Evolutionary conservation across 805 yeast species (phyloP), one percentile per base, ranked within the genome.

Genomic region (Debaryomyces maramus): DNA sequence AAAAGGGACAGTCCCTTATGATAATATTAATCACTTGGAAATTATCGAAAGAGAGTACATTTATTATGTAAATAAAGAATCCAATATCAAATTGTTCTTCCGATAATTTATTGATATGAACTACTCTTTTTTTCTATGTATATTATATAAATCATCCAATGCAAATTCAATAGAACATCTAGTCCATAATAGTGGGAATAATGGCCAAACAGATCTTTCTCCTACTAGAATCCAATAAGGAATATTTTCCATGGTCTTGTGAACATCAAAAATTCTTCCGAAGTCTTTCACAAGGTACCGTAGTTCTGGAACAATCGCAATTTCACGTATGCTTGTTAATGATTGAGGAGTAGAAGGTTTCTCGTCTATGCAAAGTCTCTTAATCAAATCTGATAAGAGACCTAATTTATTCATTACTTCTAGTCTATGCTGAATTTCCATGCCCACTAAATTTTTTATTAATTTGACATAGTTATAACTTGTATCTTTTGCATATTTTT

Each of bases 171-270:
- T 85, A 1, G 90, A 81, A 53, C 97, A 87, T 34, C 99, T 70
- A 1, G 96, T 85, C 80, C 89, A 83, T 21, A 93, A 70, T 26
- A 89, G 67, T 0, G 96, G 88, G 45, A 88, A 71, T 37, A 88
- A 77, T 1, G 96, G 95, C 98, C 98, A 93, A 1, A 89, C 88
- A 32, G 96, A 85, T 47, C 85, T 72, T 60, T 91, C 97, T 4
- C 99, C 99, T 22, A 90, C 88, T 38, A 77, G 67, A 10, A 89
- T 80, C 95, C 97, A 91, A 56, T 88, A 88, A 4, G 88, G 85
- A 16, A 89, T 83, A 58, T 88, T 89, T 42, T 80, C 84, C 55
- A 68, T 61, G 18, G 81, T 72, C 50, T 83, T 75, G 51, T 83
- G 83, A 3, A 86, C 83, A 55, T 88, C 96, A 53, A 88, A 77